A percentile compares a stretch with the other conserved stretches of the same genome.
phyloP scores from a whole-genome alignment of 2,329 filamentous ascomycete species.

The Microdochium bolleyi region DNA sequence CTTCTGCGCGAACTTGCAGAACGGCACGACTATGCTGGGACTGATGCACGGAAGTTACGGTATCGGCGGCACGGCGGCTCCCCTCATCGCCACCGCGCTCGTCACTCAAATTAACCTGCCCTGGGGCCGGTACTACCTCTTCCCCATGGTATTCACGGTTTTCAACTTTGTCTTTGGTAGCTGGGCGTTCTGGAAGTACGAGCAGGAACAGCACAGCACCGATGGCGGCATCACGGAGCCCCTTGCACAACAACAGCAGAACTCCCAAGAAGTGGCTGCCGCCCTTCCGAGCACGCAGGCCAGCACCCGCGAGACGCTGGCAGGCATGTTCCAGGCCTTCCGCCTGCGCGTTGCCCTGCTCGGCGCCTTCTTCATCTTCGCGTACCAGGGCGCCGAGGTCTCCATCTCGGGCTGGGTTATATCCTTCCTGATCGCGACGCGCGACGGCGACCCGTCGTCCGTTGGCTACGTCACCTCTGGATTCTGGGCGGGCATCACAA shows the following conservation, averaged over 20 bases:
- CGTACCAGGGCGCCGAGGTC: slow-evolving; percentile 80
- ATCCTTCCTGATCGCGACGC: slow-evolving; percentile 69
- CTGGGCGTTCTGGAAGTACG: slow-evolving; percentile 65
- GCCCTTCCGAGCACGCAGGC: slow-evolving; percentile 19
- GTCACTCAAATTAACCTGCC: slow-evolving; percentile 47
- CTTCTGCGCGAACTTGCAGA: slow-evolving; percentile 46
- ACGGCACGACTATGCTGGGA: slow-evolving; percentile 49
- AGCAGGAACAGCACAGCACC: slow-evolving; percentile 40
- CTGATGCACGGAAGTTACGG: slow-evolving; percentile 61
- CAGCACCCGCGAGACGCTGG: slow-evolving; percentile 14
- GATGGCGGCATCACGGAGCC: slow-evolving; percentile 2
- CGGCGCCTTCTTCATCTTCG: slow-evolving; percentile 75
- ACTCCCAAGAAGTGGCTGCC: slow-evolving; percentile 2
- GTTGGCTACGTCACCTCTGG: slow-evolving; percentile 76
- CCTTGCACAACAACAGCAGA: neutral
- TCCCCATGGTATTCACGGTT: slow-evolving; percentile 52
- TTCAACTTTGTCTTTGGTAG: slow-evolving; percentile 48
- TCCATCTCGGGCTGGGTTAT: slow-evolving; percentile 82
- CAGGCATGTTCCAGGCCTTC: slow-evolving; percentile 38
- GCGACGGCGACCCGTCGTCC: slow-evolving; percentile 58
- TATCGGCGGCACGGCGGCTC: slow-evolving; percentile 56
- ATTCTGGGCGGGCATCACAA: slow-evolving; percentile 66
- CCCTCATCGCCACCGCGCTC: slow-evolving; percentile 67
- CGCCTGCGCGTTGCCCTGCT: slow-evolving; percentile 57
- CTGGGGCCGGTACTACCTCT: slow-evolving; percentile 68